Evolutionary conservation across 208 protist species (phyloP).

Genomic region (Trypanosoma cruzi): DNA sequence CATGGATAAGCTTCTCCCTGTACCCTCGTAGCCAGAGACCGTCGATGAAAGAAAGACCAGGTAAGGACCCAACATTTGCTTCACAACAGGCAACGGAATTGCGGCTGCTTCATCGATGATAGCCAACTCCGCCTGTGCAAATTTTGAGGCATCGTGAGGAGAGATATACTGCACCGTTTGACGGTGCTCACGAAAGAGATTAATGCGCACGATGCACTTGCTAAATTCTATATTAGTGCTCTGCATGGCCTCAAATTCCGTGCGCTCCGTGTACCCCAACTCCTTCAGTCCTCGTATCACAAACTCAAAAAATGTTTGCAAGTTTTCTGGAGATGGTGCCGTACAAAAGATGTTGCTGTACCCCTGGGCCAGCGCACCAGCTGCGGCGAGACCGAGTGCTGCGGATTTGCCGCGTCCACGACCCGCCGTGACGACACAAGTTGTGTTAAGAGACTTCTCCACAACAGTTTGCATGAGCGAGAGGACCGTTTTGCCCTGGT

Average conservation of each 20-base stretch:
- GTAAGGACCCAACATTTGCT: conserved; percentile 97
- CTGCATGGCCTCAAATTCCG: conserved; percentile 98
- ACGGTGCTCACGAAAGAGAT: conserved; percentile 96
- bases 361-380: conserved; percentile 96
- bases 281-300: conserved; percentile 96
- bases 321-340: conserved; percentile 97
- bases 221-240: conserved; percentile 93
- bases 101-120: conserved; percentile 99
- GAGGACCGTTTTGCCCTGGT: conserved; percentile 98
- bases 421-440: conserved; percentile 96
- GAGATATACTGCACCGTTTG: conserved; percentile 99
- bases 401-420: conserved; percentile 98
- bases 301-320: conserved; percentile 99
- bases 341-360: conserved; percentile 99
- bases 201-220: conserved; percentile 97
- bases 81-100: conserved; percentile 98
- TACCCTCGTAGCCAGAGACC: conserved; percentile 99
- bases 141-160: conserved; percentile 89
- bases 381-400: conserved; percentile 95
- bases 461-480: conserved; percentile 97
- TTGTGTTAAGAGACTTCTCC: conserved; percentile 97
- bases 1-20: conserved; percentile 99
- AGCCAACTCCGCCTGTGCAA: conserved; percentile 97
- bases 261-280: conserved; percentile 96
- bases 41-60: conserved; percentile 99